Percentiles rank a stretch among this genome's conserved stretches.
These are phyloP conservation scores for Diplosphaera chodatii DNA, from an alignment of 139 green algal genomes.

Conservation along the genomic window DNA sequence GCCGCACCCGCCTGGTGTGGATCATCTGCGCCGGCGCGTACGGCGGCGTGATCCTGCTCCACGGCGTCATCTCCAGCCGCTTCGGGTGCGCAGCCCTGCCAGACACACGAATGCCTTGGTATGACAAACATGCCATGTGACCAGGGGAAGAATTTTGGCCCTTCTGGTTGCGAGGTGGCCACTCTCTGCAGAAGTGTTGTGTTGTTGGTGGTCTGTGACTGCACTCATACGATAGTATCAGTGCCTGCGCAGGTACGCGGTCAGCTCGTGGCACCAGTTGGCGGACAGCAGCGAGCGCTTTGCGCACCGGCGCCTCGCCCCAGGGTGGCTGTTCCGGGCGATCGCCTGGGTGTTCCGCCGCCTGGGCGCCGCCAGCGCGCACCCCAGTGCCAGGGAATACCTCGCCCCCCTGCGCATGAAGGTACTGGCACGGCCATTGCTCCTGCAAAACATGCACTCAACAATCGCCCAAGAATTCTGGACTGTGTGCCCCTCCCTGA, in stretches of 20 bases:
- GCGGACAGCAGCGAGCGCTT: slow-evolving; percentile 12
- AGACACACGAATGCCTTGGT: no score
- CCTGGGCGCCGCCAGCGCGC: slow-evolving; percentile 27
- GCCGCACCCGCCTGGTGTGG: slow-evolving; percentile 21
- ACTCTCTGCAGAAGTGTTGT: no score
- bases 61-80: slow-evolving; percentile 29
- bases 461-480: no score
- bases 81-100: slow-evolving; percentile 2
- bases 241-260: slow-evolving; percentile 20
- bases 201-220: no score
- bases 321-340: slow-evolving; percentile 1
- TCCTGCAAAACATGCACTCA: no score
- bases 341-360: slow-evolving; percentile 28
- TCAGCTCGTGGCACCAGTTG: slow-evolving; percentile 28
- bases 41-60: slow-evolving; percentile 23
- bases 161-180: no score
- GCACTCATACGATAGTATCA: no score
- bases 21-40: slow-evolving; percentile 26
- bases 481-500: no score
- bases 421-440: no score
- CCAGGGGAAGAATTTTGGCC: no score
- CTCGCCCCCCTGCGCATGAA: slow-evolving; percentile 25
- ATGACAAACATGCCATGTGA: no score
- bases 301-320: not conserved
- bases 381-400: slow-evolving; percentile 20